Conservation (phyloP, 164 flowering plant genomes). For the Tetracentron sinense region DNA sequence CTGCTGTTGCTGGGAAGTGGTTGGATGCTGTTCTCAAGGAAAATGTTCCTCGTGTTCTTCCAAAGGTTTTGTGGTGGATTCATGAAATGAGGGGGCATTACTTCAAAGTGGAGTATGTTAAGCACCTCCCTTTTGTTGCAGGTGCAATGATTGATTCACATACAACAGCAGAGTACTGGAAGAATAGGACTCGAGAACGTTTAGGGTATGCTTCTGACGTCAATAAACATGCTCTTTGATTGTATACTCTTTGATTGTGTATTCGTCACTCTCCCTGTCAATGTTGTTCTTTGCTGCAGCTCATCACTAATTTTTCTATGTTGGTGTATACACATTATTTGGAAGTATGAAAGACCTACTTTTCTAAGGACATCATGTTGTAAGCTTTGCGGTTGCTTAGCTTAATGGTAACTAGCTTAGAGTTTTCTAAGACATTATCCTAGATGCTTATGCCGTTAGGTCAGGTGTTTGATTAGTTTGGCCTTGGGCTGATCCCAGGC, state of each 20-base stretch:
- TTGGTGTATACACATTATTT: too few species aligned
- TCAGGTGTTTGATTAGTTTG: too few species aligned
- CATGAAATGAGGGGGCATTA: slow-evolving; percentile 99
- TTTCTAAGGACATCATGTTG: not conserved
- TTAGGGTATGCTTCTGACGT: slow-evolving; percentile 47
- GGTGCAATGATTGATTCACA: slow-evolving; percentile 99
- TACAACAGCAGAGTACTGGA: slow-evolving; percentile 90
- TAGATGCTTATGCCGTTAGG: not conserved
- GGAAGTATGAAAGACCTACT: not conserved
- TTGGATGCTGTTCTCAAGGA: slow-evolving; percentile 85
- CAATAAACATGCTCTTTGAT: not conserved
- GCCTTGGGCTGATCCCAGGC: too few species aligned
- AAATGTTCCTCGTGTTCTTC: slow-evolving; percentile 70
- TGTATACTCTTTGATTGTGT: not conserved
- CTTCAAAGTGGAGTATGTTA: slow-evolving; percentile 81
- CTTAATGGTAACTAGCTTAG: not conserved
- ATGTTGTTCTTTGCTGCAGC: not conserved
- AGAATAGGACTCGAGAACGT: slow-evolving; percentile 72
- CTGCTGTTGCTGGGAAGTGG: slow-evolving; percentile 99
- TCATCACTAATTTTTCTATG: not conserved
- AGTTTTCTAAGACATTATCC: not conserved
- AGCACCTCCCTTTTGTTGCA: slow-evolving; percentile 95
- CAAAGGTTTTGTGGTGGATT: slow-evolving; percentile 99
- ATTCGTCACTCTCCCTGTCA: not conserved
- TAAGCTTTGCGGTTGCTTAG: too few species aligned